Evolutionary conservation across 106 monocot species (phyloP), one percentile per base, ranked within the genome.

Genomic region (Vanilla planifolia): DNA sequence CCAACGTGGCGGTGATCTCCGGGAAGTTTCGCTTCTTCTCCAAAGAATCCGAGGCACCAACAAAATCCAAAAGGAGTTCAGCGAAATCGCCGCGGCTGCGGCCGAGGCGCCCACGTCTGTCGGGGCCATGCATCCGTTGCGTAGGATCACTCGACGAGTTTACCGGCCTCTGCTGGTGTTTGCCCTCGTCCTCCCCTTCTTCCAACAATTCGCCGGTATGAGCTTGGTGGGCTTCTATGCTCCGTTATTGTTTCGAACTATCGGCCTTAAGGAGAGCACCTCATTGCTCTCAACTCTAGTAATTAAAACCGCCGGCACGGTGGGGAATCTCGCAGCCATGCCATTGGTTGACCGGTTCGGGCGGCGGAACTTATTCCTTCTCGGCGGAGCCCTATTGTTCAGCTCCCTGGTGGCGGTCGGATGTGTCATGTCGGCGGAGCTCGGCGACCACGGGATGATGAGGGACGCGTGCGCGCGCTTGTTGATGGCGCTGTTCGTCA

Each of bases 361-460:
- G 29, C 67, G 80, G 6, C 63, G 72, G 6, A 22, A 58, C 3
- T 30, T 81, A 5, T 72, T 75, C 59, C 24, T 81, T 5, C 28
- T 41, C 25, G 80, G 80, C 17, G 80, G 80, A 0, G 42, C 60
- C 1, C 55, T 55, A 25, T 75, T 80, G 80, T 11, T 71, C 5
- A 21, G 33, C 2, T 48, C 80, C 0, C 80, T 67, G 20, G 42
- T 75, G 11, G 41, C 72, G 26, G 43, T 80, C 6, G 75, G 72
- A 14, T 58, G 35, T 13, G 32, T 70, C 5, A 55, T 76, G 58
- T 55, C 62, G 20, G 60, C 71, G 42, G 4, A 62, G 50, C 62
- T 71, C 5, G 53, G 61, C 2, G 72, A 81, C 27, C 40, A 68
- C 21, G 63, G 67, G 2, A 35, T 17, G 11, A 29, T 79, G 73